These are phyloP conservation scores for Dichotomocladium elegans DNA, from an alignment of 371 early-diverging fungal species.

Conservation along the genomic window DNA sequence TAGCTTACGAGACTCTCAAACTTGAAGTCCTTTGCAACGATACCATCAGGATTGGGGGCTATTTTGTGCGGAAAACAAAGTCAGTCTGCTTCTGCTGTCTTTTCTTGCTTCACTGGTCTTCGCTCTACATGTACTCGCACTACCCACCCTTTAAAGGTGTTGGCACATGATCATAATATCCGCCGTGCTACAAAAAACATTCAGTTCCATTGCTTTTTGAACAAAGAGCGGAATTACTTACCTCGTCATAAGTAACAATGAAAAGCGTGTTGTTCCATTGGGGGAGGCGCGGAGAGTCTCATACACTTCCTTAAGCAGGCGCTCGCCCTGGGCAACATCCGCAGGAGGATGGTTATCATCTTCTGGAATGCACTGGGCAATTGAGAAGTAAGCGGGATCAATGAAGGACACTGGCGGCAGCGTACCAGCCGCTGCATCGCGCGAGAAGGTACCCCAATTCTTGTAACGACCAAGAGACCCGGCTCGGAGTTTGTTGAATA, in stretches of 20 bases:
- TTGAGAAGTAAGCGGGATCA: slow-evolving; percentile 26
- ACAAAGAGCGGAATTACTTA: neutral
- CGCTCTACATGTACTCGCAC: neutral
- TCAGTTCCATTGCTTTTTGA: neutral
- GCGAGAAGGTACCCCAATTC: slow-evolving; percentile 15
- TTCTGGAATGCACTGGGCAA: slow-evolving; percentile 15
- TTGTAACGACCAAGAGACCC: slow-evolving; percentile 8
- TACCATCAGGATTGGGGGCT: slow-evolving; percentile 29
- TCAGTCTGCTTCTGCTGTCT: too few relatives aligned
- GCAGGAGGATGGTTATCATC: slow-evolving; percentile 25
- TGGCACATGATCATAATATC: slow-evolving; percentile 25
- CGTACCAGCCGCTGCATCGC: slow-evolving; percentile 17
- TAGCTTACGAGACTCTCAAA: slow-evolving; percentile 18
- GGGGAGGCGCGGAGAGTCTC: slow-evolving; percentile 26
- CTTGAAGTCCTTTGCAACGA: slow-evolving; percentile 17
- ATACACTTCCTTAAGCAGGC: slow-evolving; percentile 24
- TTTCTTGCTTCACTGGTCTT: too few relatives aligned
- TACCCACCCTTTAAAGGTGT: slow-evolving; percentile 16
- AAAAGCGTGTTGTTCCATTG: slow-evolving; percentile 32
- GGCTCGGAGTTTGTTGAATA: slow-evolving; percentile 18
- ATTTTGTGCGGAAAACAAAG: too few relatives aligned
- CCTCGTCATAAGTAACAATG: slow-evolving; percentile 29
- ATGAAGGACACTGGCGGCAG: slow-evolving; percentile 21
- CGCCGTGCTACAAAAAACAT: slow-evolving; percentile 3
- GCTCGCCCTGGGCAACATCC: slow-evolving; percentile 21